Base-by-base conservation (phyloP, 2,329 filamentous ascomycete genomes). In the Onygena corvina region DNA sequence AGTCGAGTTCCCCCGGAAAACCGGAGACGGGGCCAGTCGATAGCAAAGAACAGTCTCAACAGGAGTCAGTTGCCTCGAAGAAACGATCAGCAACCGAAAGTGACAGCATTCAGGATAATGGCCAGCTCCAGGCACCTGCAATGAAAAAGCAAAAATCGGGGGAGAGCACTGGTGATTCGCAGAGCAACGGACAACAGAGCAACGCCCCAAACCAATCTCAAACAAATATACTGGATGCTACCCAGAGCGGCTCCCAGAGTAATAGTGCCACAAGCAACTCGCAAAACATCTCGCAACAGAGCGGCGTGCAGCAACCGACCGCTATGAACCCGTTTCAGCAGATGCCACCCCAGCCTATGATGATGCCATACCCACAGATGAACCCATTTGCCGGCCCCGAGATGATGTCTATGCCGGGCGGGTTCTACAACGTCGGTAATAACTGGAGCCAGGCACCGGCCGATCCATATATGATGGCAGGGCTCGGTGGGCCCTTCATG, bases 81-180 rank as follows among this genome's bases (percentile, higher is more conserved):
- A 98, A 96, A 70, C 80, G 92, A 18, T 77, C 84, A 8, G 87
- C 88, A 11, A 86, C 90, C 30, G 83, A 88, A 47, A 67, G 75
- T 48, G 67, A 67, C 45, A 71, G 67, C 50, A 61, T 79, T 76
- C 31, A 83, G 80, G 79, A 77, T 76, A 50, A 67, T 64, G 60
- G 71, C 71, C 59, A 68, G 65, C 50, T 60, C 29, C 56, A 56
- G 31, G 46, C 55, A 44, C 59, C 63, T 21, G 57, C 59, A 12
- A 57, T 63, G 56, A 72, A 71, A 56, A 71, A 68, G 52, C 66
- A 66, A 42, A 71, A 66, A 68, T 57, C 68, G 58, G 59, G 68
- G 67, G 61, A 74, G 12, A 45, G n/a, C 31, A 8, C 44, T 7
- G 27, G 33, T 21, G 27, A 47, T 29, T 25, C 45, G 12, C 47